phyloP scores from a whole-genome alignment of 192 early-diverging fungal species.

The Cladochytrium replicatum region DNA sequence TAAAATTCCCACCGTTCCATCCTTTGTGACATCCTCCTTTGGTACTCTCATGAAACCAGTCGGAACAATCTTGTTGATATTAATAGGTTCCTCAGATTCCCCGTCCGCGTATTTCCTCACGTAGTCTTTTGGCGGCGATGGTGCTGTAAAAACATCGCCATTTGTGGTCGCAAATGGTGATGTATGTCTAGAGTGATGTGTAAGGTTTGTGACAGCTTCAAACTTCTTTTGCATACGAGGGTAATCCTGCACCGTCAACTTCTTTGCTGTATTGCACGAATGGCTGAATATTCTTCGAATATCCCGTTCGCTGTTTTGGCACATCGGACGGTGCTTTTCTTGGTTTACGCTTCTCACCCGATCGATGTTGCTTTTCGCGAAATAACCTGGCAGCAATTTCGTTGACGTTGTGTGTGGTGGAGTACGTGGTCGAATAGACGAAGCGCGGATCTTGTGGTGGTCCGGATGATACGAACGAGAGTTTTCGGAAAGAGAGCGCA shows the following conservation, averaged over 20 bases:
- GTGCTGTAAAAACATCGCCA: slow-evolving; percentile 8
- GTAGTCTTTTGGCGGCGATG: no score
- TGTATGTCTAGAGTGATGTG: slow-evolving; percentile 1
- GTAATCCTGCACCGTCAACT: slow-evolving; percentile 29
- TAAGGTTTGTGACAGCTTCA: neutral
- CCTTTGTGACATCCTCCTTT: slow-evolving; percentile 25
- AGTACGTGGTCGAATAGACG: slow-evolving; percentile 30
- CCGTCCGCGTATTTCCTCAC: slow-evolving; percentile 1
- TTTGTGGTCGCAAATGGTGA: slow-evolving; percentile 22
- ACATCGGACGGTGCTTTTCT: neutral
- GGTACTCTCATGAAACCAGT: slow-evolving; percentile 33
- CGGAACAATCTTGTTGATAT: slow-evolving; percentile 19
- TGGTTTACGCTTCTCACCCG: neutral
- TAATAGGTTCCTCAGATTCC: no score
- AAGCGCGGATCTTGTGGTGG: slow-evolving; percentile 20
- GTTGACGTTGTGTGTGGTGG: slow-evolving; percentile 26
- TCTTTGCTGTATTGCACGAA: slow-evolving; percentile 32
- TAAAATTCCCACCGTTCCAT: slow-evolving; percentile 31
- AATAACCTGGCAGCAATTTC: neutral
- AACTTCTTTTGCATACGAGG: slow-evolving; percentile 12
- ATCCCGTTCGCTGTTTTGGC: slow-evolving; percentile 29
- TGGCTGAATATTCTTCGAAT: slow-evolving; percentile 28
- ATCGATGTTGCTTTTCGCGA: neutral
- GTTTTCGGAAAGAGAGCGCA: no score
- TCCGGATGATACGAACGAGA: no score